Percentiles rank a stretch among this genome's conserved stretches.
phyloP scores from a whole-genome alignment of 2,329 filamentous ascomycete species.

The Paracamarosporium sp. region DNA sequence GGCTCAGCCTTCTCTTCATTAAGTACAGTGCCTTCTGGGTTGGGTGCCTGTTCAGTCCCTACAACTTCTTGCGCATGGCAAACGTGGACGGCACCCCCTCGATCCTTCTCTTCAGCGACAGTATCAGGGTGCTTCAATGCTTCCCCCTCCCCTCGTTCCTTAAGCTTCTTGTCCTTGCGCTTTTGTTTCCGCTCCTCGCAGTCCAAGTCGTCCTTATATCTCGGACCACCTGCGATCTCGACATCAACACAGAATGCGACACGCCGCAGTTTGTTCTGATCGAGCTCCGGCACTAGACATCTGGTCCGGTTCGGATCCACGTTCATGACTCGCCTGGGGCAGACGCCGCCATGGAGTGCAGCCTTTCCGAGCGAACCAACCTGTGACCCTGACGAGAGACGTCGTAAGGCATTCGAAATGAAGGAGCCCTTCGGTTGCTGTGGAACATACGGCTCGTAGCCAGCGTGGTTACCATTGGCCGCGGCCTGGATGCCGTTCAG shows the following conservation, averaged over 20 bases:
- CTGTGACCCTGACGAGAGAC: conserved; percentile 70
- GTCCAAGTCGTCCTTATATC: conserved; percentile 70
- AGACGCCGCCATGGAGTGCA: conserved; percentile 70
- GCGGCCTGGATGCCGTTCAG: conserved; percentile 49
- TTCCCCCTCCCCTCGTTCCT: conserved; percentile 76
- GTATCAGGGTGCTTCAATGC: conserved; percentile 72
- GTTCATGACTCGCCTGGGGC: conserved; percentile 83
- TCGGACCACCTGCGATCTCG: conserved; percentile 88
- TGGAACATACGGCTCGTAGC: conserved; percentile 69
- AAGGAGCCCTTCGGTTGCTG: conserved; percentile 80
- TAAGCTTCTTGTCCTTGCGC: conserved; percentile 60
- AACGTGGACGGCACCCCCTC: conserved; percentile 47
- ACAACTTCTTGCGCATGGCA: conserved; percentile 45
- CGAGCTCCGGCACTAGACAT: conserved; percentile 79
- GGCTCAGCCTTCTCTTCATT: conserved; percentile 46
- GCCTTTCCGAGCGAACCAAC: conserved; percentile 57
- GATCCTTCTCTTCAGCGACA: conserved; percentile 63
- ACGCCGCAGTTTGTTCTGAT: conserved; percentile 79
- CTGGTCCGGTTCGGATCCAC: conserved; percentile 80
- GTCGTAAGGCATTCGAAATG: conserved; percentile 79
- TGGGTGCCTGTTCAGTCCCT: conserved; percentile 49
- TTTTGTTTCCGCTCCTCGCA: conserved; percentile 57
- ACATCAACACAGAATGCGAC: conserved; percentile 98
- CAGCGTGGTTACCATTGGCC: conserved; percentile 33
- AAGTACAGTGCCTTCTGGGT: conserved; percentile 46